Conservation (phyloP, 805 yeast genomes). For the Yamadazyma ubonensis region DNA sequence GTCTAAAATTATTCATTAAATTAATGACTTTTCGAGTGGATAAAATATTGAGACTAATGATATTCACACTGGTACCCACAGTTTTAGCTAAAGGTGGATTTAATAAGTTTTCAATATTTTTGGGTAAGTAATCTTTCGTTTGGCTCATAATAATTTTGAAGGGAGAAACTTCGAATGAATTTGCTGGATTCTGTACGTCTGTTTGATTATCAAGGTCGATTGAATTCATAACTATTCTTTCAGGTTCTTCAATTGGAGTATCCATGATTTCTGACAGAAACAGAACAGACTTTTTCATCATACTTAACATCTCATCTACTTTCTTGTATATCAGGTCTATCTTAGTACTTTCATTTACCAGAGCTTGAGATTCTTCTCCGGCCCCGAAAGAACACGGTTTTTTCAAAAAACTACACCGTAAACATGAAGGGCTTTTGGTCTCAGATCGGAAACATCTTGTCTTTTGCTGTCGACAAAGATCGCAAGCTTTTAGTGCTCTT, state of each 20-base stretch:
- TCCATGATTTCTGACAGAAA: constrained; percentile 27
- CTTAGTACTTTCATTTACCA: constrained; percentile 3
- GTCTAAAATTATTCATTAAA: constrained; percentile 57
- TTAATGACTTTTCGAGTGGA: constrained; percentile 46
- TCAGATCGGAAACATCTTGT: constrained; percentile 61
- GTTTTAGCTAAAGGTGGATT: constrained; percentile 12
- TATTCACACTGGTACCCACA: constrained; percentile 29
- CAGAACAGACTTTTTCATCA: constrained; percentile 18
- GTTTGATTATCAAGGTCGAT: constrained; percentile 21
- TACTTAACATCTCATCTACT: constrained; percentile 31
- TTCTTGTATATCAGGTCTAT: constrained; percentile 29
- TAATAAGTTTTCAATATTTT: constrained; percentile 35
- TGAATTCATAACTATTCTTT: constrained; percentile 15
- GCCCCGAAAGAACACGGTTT: constrained; percentile 51
- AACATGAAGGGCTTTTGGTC: constrained; percentile 46
- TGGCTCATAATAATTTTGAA: constrained; percentile 39
- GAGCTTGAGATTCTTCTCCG: background rate
- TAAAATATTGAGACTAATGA: constrained; percentile 51
- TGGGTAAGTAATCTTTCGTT: constrained; percentile 28
- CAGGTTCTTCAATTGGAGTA: constrained; percentile 10
- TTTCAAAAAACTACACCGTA: constrained; percentile 56
- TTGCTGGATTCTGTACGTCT: constrained; percentile 30
- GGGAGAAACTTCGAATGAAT: constrained; percentile 44
- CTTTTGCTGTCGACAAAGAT: constrained; percentile 53
- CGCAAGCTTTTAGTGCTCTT: constrained; percentile 55